These are phyloP conservation scores for Phialocephala sp. DNA, from an alignment of 2,329 filamentous ascomycete species.

Conservation along the genomic window DNA sequence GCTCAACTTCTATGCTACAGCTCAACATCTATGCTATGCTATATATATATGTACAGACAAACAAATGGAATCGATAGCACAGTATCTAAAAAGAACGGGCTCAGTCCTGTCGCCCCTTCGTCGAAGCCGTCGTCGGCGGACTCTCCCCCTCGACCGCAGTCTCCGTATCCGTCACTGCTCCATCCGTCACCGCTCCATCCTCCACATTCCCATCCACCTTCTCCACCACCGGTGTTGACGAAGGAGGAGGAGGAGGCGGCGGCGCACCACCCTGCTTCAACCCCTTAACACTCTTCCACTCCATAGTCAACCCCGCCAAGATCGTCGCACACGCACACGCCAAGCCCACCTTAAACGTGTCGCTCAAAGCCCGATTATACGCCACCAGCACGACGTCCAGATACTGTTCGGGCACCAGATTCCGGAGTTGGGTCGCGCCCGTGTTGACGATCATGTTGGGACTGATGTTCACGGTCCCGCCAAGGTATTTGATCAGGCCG, in stretches of 20 bases:
- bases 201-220: neutral
- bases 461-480: slow-evolving; percentile 18
- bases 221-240: neutral
- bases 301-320: slow-evolving; percentile 55
- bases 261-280: slow-evolving; percentile 39
- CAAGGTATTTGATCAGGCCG: slow-evolving; percentile 36
- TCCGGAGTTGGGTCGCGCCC: slow-evolving; percentile 59
- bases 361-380: slow-evolving; percentile 59
- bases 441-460: slow-evolving; percentile 38
- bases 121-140: neutral
- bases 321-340: slow-evolving; percentile 55
- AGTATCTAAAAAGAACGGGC: too few relatives aligned
- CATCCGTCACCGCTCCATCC: neutral
- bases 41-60: neutral
- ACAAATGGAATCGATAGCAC: too few relatives aligned
- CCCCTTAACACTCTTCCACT: slow-evolving; percentile 63
- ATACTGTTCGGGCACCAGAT: slow-evolving; percentile 44
- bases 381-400: slow-evolving; percentile 54
- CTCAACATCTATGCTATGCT: too few relatives aligned
- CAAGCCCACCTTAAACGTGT: slow-evolving; percentile 59
- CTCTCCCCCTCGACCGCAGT: slow-evolving; percentile 3
- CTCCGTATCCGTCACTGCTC: neutral
- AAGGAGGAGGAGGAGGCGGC: too few relatives aligned
- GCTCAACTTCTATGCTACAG: too few relatives aligned
- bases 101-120: too few relatives aligned